Evolutionary conservation across 257 asterid genomes (phyloP), one percentile per base, ranked within the genome.

Genomic region (Verbena officinalis): DNA sequence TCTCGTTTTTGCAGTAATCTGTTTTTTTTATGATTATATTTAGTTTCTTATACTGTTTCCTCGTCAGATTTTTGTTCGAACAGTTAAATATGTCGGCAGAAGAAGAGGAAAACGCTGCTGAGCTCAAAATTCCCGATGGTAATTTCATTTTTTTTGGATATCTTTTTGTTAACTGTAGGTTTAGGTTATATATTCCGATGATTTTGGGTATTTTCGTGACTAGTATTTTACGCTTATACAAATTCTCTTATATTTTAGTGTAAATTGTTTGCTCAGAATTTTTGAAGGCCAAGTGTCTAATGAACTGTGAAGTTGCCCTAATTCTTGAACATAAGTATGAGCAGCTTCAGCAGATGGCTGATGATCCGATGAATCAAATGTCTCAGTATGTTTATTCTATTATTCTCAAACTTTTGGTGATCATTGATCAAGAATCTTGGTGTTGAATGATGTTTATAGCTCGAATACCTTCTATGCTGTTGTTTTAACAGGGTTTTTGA

Each of bases 271-370:
- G 51, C 46, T 40, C 83, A 86, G 93, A 91, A 61, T 88, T 91
- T 80, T 75, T 86, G 82, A 91, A 86, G 88, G 96, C 97, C 57
- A 88, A 91, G 69, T 91, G 98, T 78, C 81, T 93, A 31, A 89
- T 89, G 98, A 89, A 93, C 55, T 89, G 95, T 80, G 98, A 93
- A 72, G 98, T 93, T 67, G 71, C 97, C 42, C 77, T 89, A 39
- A 90, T 93, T 86, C 98, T 93, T 65, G 98, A 93, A 51, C 97
- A 80, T 38, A 85, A 86, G 75, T 84, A 87, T 55, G 98, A 90
- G 79, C 97, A 90, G 86, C 89, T 93, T 82, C 97, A 93, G 78
- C 90, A 90, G 82, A 87, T 76, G 95, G 80, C 95, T 17, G 97
- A 93, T 58, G 96, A 93, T 67, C 94, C 96, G 23, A 65, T 81